These are phyloP conservation scores for Penicillium sp. DNA, from an alignment of 2,329 filamentous ascomycete genomes.

Conservation along the genomic window DNA sequence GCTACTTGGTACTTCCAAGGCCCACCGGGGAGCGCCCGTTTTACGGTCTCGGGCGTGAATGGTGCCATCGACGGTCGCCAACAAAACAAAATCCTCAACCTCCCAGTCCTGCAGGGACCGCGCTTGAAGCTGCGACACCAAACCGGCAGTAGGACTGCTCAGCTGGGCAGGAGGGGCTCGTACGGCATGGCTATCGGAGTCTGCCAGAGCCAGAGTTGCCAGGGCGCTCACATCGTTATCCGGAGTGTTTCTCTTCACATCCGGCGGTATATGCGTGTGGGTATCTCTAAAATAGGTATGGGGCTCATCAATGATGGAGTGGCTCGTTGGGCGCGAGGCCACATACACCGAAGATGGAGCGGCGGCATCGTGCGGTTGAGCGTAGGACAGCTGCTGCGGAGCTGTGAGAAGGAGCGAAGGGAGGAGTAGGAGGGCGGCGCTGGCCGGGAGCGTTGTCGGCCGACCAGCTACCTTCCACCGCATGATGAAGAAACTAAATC, in stretches of 20 bases:
- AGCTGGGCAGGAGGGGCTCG: constrained; percentile 83
- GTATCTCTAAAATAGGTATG: constrained; percentile 18
- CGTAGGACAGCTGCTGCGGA: constrained; percentile 58
- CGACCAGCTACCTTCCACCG: constrained; percentile 62
- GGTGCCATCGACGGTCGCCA: constrained; percentile 99
- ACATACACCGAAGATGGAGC: constrained; percentile 10
- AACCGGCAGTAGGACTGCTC: constrained; percentile 59
- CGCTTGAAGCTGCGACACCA: constrained; percentile 84
- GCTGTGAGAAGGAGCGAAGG: constrained; percentile 53
- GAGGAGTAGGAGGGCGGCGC: constrained; percentile 57
- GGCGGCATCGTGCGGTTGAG: constrained; percentile 14
- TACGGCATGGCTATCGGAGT: constrained; percentile 64
- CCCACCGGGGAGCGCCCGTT: constrained; percentile 81
- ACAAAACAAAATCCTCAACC: constrained; percentile 99
- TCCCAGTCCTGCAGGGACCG: constrained; percentile 98
- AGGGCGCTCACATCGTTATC: constrained; percentile 81
- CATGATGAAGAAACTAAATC: constrained; percentile 49
- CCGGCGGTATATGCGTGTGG: constrained; percentile 19
- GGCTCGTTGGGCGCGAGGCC: constrained; percentile 19
- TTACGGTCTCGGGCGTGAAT: constrained; percentile 87
- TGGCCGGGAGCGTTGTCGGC: constrained; percentile 51
- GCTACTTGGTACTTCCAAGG: constrained; percentile 69
- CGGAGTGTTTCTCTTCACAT: constrained; percentile 30
- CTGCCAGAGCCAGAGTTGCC: constrained; percentile 94
- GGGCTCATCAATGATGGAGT: constrained; percentile 16